phyloP scores from a whole-genome alignment of 257 asterid species.

The Solanum corneliomulleri region DNA sequence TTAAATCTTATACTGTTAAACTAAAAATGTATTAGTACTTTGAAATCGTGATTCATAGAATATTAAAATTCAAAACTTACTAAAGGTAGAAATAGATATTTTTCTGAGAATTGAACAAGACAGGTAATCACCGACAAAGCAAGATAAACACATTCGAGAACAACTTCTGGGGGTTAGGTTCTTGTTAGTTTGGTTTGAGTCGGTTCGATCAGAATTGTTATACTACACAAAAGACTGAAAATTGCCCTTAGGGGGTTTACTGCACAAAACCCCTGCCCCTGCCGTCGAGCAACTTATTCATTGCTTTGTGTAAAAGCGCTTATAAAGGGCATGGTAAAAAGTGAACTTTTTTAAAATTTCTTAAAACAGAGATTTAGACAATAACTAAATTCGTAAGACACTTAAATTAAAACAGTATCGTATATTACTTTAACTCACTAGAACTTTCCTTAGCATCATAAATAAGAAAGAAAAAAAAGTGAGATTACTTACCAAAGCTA shows the following conservation, averaged over 20 bases:
- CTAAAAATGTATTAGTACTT: neutral
- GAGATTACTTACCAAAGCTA: conserved; percentile 14
- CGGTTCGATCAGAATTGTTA: no score
- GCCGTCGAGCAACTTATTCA: no score
- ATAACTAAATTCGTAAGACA: neutral
- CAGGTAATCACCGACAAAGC: neutral
- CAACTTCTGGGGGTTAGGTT: neutral
- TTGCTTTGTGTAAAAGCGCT: no score
- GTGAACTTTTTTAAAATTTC: no score
- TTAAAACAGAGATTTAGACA: no score
- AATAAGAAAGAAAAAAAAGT: neutral
- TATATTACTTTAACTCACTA: neutral
- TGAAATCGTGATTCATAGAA: neutral
- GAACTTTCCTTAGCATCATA: neutral
- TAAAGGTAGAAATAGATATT: neutral
- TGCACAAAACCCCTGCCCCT: no score
- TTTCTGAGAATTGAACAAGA: neutral
- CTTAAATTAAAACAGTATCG: neutral
- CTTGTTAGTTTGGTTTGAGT: neutral
- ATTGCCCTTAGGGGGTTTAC: no score
- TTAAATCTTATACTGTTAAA: neutral
- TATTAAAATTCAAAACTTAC: neutral
- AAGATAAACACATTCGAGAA: neutral
- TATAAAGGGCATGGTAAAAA: no score
- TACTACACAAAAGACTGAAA: neutral